Conservation (phyloP, 83 land plant species). For the Isoetes engelmannii region DNA sequence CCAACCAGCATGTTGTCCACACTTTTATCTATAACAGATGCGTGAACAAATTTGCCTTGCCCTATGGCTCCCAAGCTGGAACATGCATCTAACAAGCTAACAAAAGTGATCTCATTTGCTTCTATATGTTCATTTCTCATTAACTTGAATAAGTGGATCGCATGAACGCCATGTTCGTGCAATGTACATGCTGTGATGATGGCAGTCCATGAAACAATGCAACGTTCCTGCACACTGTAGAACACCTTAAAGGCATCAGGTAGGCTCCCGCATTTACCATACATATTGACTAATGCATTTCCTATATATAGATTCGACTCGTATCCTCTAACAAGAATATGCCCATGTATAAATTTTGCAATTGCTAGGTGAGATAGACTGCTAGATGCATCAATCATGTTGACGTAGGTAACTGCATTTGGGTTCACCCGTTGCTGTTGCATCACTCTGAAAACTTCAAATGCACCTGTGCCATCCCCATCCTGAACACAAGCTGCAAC, state of each 20-base stretch:
- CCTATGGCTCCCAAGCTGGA: conserved; percentile 14
- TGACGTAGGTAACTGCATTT: conserved; percentile 30
- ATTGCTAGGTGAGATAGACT: conserved; percentile 8
- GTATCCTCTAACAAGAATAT: conserved; percentile 15
- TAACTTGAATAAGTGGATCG: conserved; percentile 22
- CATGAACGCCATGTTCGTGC: conserved; percentile 28
- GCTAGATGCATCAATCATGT: conserved; percentile 27
- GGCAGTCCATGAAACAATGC: conserved; percentile 30
- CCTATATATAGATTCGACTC: conserved; percentile 19
- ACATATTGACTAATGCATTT: conserved; percentile 40
- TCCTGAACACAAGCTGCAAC: conserved; percentile 20
- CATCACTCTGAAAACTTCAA: conserved; percentile 21
- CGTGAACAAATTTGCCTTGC: conserved; percentile 33
- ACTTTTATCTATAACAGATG: conserved; percentile 1
- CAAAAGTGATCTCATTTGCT: conserved; percentile 22
- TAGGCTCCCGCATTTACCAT: conserved; percentile 32
- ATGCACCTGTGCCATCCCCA: conserved; percentile 19
- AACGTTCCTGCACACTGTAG: conserved; percentile 17
- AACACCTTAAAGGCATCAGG: conserved; percentile 26
- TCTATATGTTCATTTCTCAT: conserved; percentile 15
- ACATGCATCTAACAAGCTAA: conserved; percentile 34
- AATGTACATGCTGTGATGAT: conserved; percentile 27
- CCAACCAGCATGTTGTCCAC: background rate
- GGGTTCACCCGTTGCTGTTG: conserved; percentile 14
- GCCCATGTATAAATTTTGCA: conserved; percentile 42